These are phyloP conservation scores for Teratosphaeriaceae sp. DNA, from an alignment of 2,329 filamentous ascomycete genomes.

Conservation along the genomic window DNA sequence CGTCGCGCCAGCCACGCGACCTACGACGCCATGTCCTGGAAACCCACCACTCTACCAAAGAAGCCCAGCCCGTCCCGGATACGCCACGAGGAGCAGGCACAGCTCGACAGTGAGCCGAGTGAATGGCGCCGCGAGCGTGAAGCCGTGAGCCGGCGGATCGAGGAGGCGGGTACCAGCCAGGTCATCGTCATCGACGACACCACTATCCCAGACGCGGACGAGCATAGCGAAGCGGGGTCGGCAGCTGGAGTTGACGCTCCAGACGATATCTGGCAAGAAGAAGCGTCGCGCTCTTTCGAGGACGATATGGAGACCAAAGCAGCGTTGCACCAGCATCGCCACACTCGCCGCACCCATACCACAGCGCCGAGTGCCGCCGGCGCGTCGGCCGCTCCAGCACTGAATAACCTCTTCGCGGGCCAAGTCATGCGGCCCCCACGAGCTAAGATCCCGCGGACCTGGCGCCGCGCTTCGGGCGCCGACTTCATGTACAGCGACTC, in stretches of 20 bases:
- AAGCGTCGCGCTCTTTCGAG: constrained; percentile 35
- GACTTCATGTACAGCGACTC: constrained; percentile 35
- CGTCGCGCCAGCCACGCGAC: neutral
- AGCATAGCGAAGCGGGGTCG: constrained; percentile 1
- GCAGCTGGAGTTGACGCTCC: no score
- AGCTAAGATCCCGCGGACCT: constrained; percentile 36
- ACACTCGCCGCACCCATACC: no score
- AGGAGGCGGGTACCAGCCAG: constrained; percentile 12
- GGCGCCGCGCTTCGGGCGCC: constrained; percentile 34
- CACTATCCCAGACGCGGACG: neutral
- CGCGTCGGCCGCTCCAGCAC: no score
- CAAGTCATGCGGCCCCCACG: constrained; percentile 30
- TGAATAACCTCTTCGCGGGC: constrained; percentile 30
- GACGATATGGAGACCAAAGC: constrained; percentile 7
- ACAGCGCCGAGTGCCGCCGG: constrained; percentile 16
- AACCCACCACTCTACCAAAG: constrained; percentile 12
- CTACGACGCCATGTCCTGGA: constrained; percentile 23
- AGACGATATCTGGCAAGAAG: constrained; percentile 43
- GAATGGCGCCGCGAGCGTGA: constrained; percentile 15
- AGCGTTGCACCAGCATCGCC: no score
- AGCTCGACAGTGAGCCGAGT: constrained; percentile 1
- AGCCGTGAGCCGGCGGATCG: constrained; percentile 15
- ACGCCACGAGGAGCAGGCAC: neutral
- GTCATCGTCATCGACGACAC: constrained; percentile 15
- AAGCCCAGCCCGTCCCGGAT: no score